Base-by-base conservation (phyloP, 352 stramenopile species). In the Phytophthora sp. region DNA sequence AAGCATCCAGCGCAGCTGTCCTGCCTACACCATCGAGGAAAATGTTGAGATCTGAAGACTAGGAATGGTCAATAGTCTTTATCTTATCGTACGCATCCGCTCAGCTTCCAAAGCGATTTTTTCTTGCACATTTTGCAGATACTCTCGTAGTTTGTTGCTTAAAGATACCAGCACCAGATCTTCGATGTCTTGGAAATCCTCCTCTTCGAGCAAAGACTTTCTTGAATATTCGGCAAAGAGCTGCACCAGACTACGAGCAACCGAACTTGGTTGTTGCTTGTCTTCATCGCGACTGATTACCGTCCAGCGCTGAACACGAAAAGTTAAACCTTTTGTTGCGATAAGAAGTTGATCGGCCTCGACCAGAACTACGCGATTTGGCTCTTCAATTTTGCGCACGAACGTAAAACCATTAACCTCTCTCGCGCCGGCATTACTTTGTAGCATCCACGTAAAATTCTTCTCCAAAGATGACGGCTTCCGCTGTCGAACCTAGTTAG, bases 331-430 rank as follows among this genome's bases (percentile, higher is more conserved):
- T 23, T 53, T 50, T 0, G 54, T 54, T 9, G 61, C 50, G 2
- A 71, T 26, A 8, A 75, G 21, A 8, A 75, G 27, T 9, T 35
- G 52, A 35, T 48, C 38, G 5, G 55, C 64, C 8, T 49, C 37
- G 9, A 72, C 50, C 6, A 75, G 32, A 32, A 72, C 44, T 3
- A 72, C 28, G 2, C 62, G 62, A n/a, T 67, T 68, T 0, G 62
- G 38, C 27, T 75, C 61, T n/a, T 75, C 61, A 34, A 55, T 64
- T 50, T 71, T 75, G 44, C 66, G 60, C 37, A 61, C 43, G 23
- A 71, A 75, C 1, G 49, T 18, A 42, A 75, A 56, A 0, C 61
- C 66, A 9, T 60, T 68, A 44, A 72, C 31, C 17, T 51, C 31
- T 17, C 11, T 42, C 13, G 28, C 42, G 32, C 27, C 32, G 5